A percentile compares a stretch with the other conserved stretches of the same genome.
These are phyloP conservation scores for Platanthera zijinensis DNA, from an alignment of 106 monocot genomes.

Conservation along the genomic window DNA sequence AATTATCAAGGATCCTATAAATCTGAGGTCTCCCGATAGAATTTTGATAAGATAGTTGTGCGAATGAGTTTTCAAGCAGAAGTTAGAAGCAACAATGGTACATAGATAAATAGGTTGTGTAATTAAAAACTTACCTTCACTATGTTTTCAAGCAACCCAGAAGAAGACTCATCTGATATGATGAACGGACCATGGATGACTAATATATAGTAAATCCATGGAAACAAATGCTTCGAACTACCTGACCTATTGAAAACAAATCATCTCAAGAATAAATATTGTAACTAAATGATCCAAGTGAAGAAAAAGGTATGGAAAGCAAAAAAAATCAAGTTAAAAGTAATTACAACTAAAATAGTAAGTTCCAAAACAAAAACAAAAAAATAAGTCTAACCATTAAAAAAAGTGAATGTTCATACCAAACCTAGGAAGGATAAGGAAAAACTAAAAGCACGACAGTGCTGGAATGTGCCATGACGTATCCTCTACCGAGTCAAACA, in stretches of 20 bases:
- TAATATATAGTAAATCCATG: slow-evolving; percentile 61
- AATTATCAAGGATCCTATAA: too few species aligned
- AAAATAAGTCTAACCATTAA: background rate
- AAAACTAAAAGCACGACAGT: too few species aligned
- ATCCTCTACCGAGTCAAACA: too few species aligned
- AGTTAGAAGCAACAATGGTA: background rate
- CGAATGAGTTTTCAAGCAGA: too few species aligned
- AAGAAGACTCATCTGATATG: slow-evolving; percentile 38
- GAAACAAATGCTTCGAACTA: slow-evolving; percentile 33
- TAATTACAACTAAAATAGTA: background rate
- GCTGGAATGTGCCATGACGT: too few species aligned
- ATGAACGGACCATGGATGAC: slow-evolving; percentile 54
- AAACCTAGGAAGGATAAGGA: background rate
- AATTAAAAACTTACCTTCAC: slow-evolving; percentile 38
- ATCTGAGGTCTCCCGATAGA: too few species aligned
- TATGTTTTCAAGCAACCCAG: slow-evolving; percentile 29
- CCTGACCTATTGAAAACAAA: slow-evolving; percentile 31
- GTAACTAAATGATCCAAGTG: background rate
- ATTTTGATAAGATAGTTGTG: too few species aligned
- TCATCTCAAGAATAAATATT: background rate
- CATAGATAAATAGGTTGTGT: background rate
- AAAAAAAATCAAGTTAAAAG: background rate
- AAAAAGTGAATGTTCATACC: background rate
- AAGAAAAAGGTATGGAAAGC: background rate
- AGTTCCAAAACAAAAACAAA: background rate